Evolutionary conservation across 106 monocot species (phyloP), one percentile per base, ranked within the genome.

Genomic region (Dioscorea alata): DNA sequence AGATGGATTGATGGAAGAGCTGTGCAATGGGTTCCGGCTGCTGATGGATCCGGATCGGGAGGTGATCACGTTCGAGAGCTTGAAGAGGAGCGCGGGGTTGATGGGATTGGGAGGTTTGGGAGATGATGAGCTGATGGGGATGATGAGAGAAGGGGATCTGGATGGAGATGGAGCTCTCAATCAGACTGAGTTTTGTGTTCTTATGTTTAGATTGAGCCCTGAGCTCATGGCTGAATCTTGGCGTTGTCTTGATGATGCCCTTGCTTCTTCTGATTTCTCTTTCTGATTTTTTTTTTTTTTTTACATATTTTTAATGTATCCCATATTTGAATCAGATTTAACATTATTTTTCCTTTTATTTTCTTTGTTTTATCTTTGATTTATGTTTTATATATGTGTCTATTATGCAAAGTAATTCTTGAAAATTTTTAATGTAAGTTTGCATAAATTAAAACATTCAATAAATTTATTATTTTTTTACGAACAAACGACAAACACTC

Each of bases 61-160:
- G 15, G 33, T 63, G 33, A 63, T 63, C 63, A 63, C 63, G 17
- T n/a, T 63, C 15, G 33, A 63, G 33, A 63, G 28, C 63, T 32
- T 63, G 32, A 31, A n/a, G 63, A 63, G 32, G 63, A 33, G 20
- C 13, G 28, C 63, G 2, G 33, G 32, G 33, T 13, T 33, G 63
- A 12, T 63, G 63, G 63, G 63, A 2, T 20, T 63, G 25, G 63
- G 33, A 33, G 63, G 33, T 13, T 3, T 63, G 63, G 15, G 63
- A 4, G 63, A 63, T 5, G 63, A 63, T 2, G 63, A 63, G 63
- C 28, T 63, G 12, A 33, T 33, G 32, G 63, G 33, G 33, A 63
- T 63, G 63, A 12, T 63, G 63, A 31, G 63, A 6, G 33, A 63
- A 32, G 63, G 63, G 63, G 63, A 63, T n/a, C 16, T 63, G 32